Evolutionary conservation across 1,139 yeast genomes (phyloP), one percentile per base, ranked within the genome.

Genomic region (Candida neerlandica): DNA sequence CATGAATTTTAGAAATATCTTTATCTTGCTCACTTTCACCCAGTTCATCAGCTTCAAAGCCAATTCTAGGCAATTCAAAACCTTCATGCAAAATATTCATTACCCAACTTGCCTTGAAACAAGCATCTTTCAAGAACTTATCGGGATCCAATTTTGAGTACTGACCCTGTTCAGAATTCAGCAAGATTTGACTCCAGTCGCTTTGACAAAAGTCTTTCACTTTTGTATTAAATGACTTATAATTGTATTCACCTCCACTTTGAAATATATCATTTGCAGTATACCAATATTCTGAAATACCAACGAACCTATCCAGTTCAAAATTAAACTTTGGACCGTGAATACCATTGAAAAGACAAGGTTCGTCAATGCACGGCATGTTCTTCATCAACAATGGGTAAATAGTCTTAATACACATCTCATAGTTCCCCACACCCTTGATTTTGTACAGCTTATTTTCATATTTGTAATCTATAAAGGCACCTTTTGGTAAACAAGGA

Each of bases 61-160:
- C 88, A 11, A 82, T 67, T 52, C 90, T 64, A 1, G 96, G 95
- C 37, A 88, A 69, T 40, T 80, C 86, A 62, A 86, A 87, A 0
- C 96, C 96, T 58, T 88, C 95, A 59, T 88, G 95, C 40, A 88
- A 68, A 14, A 88, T 73, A 62, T 85, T 86, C 35, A 86, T 73
- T 2, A 88, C 88, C 96, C 96, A 88, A 57, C 85, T 82, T 7
- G 94, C 92, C 59, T 88, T 88, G 67, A 88, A 88, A 64, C 96
- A 88, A 1, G 92, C 86, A 60, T 84, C 86, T 50, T 70, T 73
- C 49, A 87, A 69, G 47, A 75, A 71, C 35, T 66, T 69, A 14
- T 78, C 69, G 0, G 81, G 77, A 43, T 79, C 75, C 44, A 76
- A 65, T 16, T 66, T 65, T 5, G 82, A 79, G 57, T 82, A 81